Conservation (phyloP, 805 yeast species). For the Kazachstania viticola region DNA sequence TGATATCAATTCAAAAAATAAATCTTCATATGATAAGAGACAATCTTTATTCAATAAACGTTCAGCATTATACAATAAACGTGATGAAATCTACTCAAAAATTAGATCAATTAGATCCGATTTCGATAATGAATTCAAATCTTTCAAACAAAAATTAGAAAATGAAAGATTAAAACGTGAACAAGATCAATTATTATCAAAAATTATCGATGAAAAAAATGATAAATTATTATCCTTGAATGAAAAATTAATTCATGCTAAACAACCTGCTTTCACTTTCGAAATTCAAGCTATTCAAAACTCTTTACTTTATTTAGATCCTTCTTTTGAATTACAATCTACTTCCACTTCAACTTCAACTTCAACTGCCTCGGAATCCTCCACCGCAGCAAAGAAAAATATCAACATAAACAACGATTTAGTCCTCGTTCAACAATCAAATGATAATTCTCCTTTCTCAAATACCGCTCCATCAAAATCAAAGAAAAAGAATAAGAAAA, state of each 20-base stretch:
- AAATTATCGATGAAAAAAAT: constrained; percentile 37
- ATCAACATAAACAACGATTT: constrained; percentile 44
- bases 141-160: constrained; percentile 55
- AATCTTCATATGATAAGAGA: constrained; percentile 55
- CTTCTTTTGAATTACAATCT: constrained; percentile 59
- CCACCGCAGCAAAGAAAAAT: constrained; percentile 14
- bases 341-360: constrained; percentile 33
- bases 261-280: constrained; percentile 70
- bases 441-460: constrained; percentile 45
- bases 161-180: constrained; percentile 64
- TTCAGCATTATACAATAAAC: constrained; percentile 51
- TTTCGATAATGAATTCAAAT: constrained; percentile 62
- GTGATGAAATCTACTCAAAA: constrained; percentile 54
- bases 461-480: constrained; percentile 35
- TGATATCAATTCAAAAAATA: constrained; percentile 47
- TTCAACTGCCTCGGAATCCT: constrained; percentile 22
- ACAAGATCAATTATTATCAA: constrained; percentile 39
- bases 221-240: constrained; percentile 52
- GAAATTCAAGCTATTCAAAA: constrained; percentile 71
- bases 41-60: constrained; percentile 53
- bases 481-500: constrained; percentile 42
- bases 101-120: constrained; percentile 62
- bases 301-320: constrained; percentile 66
- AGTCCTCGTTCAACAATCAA: constrained; percentile 28
- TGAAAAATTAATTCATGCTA: constrained; percentile 56